Evolutionary conservation across 2,329 filamentous ascomycete genomes (phyloP).

Genomic region (Septoria linicola): DNA sequence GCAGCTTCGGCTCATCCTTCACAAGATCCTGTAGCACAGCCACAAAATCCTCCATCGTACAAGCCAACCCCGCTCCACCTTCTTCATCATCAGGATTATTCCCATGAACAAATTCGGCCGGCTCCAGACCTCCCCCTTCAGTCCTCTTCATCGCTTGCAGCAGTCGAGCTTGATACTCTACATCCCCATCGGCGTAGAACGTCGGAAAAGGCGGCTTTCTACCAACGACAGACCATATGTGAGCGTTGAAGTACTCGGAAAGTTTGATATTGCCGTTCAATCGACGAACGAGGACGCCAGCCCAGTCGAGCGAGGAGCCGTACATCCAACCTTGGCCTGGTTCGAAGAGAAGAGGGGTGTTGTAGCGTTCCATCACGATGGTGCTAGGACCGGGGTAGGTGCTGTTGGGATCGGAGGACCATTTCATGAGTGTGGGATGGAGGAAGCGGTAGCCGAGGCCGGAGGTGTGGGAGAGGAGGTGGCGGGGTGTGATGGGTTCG

Average conservation of each 20-base stretch:
- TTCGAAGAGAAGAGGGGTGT: conserved; percentile 42
- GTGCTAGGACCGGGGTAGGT: conserved; percentile 8
- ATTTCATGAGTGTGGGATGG: conserved; percentile 35
- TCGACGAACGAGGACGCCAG: conserved; percentile 49
- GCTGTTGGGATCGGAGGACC: neutral
- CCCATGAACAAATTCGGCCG: neutral
- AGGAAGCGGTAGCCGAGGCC: conserved; percentile 49
- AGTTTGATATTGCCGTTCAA: conserved; percentile 42
- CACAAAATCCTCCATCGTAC: conserved; percentile 39
- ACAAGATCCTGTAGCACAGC: conserved; percentile 49
- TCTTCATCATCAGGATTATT: conserved; percentile 14
- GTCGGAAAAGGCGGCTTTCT: conserved; percentile 32
- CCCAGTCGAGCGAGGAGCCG: conserved; percentile 51
- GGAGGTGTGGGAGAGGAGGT: conserved; percentile 52
- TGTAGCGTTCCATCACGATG: conserved; percentile 44
- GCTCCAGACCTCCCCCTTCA: conserved; percentile 1
- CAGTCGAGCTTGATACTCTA: conserved; percentile 17
- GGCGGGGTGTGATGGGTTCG: conserved; percentile 24
- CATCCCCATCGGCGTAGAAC: conserved; percentile 22
- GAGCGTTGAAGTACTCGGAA: conserved; percentile 42
- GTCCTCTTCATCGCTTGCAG: conserved; percentile 5
- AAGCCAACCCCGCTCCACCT: conserved; percentile 10
- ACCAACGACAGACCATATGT: conserved; percentile 45
- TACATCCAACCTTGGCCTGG: conserved; percentile 53
- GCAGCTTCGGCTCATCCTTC: conserved; percentile 47